These are phyloP conservation scores for Anthostomella pinea DNA, from an alignment of 2,329 filamentous ascomycete species.

Conservation along the genomic window DNA sequence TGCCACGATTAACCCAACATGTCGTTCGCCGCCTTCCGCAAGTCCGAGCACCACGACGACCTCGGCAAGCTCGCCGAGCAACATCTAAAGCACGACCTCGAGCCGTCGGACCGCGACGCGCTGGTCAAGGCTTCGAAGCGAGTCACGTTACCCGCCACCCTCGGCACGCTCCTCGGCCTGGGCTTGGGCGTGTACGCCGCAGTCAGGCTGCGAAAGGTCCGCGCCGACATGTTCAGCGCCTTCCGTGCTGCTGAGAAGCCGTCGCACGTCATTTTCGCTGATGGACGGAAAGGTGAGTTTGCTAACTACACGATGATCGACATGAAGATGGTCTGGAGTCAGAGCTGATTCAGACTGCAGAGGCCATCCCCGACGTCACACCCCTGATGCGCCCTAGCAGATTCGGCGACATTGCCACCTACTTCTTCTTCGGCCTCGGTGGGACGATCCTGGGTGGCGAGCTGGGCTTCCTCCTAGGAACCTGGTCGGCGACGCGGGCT, in stretches of 20 bases:
- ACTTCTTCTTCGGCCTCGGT: conserved; percentile 59
- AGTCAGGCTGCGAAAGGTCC: conserved; percentile 52
- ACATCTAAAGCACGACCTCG: conserved; percentile 54
- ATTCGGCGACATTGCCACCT: conserved; percentile 59
- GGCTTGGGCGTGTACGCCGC: conserved; percentile 58
- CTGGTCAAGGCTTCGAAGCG: conserved; percentile 54
- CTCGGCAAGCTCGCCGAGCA: conserved; percentile 54
- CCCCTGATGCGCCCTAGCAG: conserved; percentile 54
- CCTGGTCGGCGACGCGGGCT: conserved; percentile 48
- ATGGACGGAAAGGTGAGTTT: conserved; percentile 52
- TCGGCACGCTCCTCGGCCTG: conserved; percentile 60
- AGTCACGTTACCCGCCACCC: conserved; percentile 50
- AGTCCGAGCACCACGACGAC: conserved; percentile 41
- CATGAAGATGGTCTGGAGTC: not conserved
- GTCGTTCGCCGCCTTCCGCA: conserved; percentile 35
- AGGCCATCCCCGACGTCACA: conserved; percentile 60
- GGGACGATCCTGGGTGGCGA: conserved; percentile 65
- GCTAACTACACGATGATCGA: not conserved
- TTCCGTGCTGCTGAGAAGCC: conserved; percentile 62
- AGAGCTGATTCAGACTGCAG: conserved; percentile 32
- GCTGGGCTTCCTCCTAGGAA: conserved; percentile 56
- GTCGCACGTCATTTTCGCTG: conserved; percentile 58
- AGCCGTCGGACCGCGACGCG: conserved; percentile 55
- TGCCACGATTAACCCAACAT: conserved; percentile 13
- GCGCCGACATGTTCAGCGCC: conserved; percentile 58